A percentile compares a stretch with the other conserved stretches of the same genome.
Evolutionary conservation across 176 grass and related monocot genomes (phyloP).

Genomic region (Hsuehochloa calcarea): DNA sequence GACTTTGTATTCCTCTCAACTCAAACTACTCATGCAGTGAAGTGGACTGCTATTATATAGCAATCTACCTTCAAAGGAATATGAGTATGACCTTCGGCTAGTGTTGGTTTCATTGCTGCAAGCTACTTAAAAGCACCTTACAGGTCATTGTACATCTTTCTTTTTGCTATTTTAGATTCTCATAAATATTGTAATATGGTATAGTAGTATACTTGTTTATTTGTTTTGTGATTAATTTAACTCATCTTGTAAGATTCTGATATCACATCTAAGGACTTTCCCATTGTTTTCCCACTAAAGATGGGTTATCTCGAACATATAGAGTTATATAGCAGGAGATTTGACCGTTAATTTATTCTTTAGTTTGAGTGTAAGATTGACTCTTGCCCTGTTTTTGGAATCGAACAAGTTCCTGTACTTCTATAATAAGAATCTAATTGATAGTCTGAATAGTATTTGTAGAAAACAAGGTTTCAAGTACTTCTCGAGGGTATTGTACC

Average conservation of each 20-base stretch:
- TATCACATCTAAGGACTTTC: neutral
- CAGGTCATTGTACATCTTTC: constrained; percentile 36
- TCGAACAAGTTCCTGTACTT: constrained; percentile 9
- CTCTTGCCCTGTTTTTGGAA: constrained; percentile 3
- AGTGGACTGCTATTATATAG: constrained; percentile 33
- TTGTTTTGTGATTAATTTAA: constrained; percentile 16
- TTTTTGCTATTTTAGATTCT: constrained; percentile 33
- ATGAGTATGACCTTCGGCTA: constrained; percentile 20
- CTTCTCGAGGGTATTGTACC: neutral
- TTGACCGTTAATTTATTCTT: neutral
- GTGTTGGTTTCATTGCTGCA: constrained; percentile 10
- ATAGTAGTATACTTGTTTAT: constrained; percentile 14
- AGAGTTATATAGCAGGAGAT: neutral
- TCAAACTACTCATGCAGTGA: constrained; percentile 9
- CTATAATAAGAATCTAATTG: neutral
- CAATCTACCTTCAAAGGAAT: constrained; percentile 34
- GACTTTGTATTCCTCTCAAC: constrained; percentile 21
- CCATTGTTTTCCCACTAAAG: neutral
- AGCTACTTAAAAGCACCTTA: constrained; percentile 34
- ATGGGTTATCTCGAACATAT: neutral
- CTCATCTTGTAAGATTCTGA: constrained; percentile 25
- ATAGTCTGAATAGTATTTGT: neutral
- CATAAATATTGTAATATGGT: constrained; percentile 31
- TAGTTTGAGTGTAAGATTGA: neutral
- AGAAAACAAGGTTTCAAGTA: neutral